phyloP scores from a whole-genome alignment of 2,329 filamentous ascomycete genomes.

The Fusarium redolens region DNA sequence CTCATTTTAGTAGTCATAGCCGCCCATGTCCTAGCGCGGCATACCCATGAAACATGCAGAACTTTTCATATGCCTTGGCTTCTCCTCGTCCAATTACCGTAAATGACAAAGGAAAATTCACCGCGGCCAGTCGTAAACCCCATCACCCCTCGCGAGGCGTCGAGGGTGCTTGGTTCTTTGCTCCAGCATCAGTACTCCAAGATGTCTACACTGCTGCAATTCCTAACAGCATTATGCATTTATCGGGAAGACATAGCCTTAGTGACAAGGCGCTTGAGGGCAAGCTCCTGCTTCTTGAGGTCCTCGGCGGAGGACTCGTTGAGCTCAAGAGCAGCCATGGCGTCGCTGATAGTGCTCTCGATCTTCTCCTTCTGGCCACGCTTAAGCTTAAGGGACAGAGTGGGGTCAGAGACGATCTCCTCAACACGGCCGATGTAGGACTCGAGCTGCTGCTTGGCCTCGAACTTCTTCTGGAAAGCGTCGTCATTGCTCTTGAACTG shows the following conservation, averaged over 20 bases:
- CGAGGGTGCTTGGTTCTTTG: constrained; percentile 33
- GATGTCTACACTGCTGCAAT: constrained; percentile 35
- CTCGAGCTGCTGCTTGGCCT: constrained; percentile 99
- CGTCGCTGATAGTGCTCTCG: constrained; percentile 94
- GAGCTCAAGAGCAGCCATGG: constrained; percentile 97
- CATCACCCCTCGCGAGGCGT: constrained; percentile 29
- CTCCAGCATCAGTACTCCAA: constrained; percentile 30
- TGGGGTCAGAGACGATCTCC: constrained; percentile 98
- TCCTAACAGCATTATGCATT: constrained; percentile 48
- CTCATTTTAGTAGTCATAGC: constrained; percentile 46
- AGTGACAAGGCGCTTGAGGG: constrained; percentile 96
- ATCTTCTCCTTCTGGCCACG: constrained; percentile 99
- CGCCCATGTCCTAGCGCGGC: constrained; percentile 38
- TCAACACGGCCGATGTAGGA: constrained; percentile 98
- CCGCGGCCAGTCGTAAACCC: constrained; percentile 33
- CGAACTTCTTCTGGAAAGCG: constrained; percentile 99
- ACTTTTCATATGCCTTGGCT: constrained; percentile 51
- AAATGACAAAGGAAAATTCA: constrained; percentile 46
- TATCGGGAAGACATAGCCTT: constrained; percentile 97
- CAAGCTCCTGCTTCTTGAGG: constrained; percentile 99
- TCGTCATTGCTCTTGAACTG: constrained; percentile 99
- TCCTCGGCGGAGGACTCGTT: constrained; percentile 92
- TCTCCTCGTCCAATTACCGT: constrained; percentile 49
- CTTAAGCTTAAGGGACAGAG: constrained; percentile 97
- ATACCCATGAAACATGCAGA: constrained; percentile 49